These are phyloP conservation scores for Suillus hirtellus DNA, from an alignment of 768 basidiomycete species.

Conservation along the genomic window DNA sequence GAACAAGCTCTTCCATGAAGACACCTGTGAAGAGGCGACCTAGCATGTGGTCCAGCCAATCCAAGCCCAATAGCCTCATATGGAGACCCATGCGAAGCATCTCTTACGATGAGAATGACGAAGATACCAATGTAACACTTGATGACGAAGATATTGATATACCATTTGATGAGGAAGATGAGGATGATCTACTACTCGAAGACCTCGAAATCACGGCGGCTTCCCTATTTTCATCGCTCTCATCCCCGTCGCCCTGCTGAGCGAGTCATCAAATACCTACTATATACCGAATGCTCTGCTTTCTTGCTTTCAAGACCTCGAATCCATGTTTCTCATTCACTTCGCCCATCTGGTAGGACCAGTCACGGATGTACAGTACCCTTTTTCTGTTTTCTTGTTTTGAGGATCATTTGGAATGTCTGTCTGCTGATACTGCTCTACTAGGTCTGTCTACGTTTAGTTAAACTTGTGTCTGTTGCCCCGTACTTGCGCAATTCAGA, in stretches of 20 bases:
- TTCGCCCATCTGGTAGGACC: not conserved
- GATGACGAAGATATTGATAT: not conserved
- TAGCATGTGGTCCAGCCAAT: not conserved
- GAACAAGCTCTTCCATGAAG: not conserved
- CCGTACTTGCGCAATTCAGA: not conserved
- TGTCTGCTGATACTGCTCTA: not conserved
- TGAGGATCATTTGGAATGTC: not conserved
- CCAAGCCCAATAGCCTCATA: not conserved
- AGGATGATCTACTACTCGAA: not conserved
- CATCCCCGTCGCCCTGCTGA: not conserved
- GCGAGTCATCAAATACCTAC: not conserved
- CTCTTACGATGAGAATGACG: not conserved
- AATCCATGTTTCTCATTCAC: not conserved
- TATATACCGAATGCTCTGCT: not conserved
- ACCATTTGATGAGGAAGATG: not conserved
- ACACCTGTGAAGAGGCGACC: not conserved
- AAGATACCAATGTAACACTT: not conserved
- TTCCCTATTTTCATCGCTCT: not conserved
- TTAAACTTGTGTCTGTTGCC: not conserved
- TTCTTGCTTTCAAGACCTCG: conserved; percentile 2
- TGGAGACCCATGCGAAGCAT: not conserved
- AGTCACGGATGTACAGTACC: not conserved
- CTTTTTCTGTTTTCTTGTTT: conserved; percentile 4
- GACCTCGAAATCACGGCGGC: not conserved
- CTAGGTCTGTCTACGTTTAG: not conserved